phyloP scores from a whole-genome alignment of 2,329 filamentous ascomycete species.

The Golovinomyces cichoracearum region DNA sequence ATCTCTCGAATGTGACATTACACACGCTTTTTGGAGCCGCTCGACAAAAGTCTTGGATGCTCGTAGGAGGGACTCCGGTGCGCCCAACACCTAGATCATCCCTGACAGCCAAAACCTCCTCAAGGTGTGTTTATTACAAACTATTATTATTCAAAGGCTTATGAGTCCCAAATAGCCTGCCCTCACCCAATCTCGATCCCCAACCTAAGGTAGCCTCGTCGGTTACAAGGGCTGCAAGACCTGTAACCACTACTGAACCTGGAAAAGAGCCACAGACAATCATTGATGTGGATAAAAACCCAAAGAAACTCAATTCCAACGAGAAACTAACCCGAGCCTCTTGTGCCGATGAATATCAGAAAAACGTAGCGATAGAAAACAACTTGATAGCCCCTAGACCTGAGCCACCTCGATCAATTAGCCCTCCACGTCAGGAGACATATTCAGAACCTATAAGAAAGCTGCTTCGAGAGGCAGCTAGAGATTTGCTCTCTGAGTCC shows the following conservation, averaged over 20 bases:
- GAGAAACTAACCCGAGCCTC: too few species aligned
- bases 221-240: not conserved
- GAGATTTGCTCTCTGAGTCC: not conserved
- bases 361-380: not conserved
- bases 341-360: too few species aligned
- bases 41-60: constrained; percentile 16
- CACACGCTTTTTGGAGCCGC: constrained; percentile 15
- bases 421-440: not conserved
- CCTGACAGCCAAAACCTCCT: not conserved
- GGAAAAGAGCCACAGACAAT: not conserved
- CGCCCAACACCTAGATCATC: constrained; percentile 12
- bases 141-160: not conserved
- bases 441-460: not conserved
- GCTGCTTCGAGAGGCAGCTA: not conserved
- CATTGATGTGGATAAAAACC: too few species aligned
- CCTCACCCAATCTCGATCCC: not conserved
- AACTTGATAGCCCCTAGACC: not conserved
- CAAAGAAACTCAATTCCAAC: too few species aligned
- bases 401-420: not conserved
- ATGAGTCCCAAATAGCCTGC: not conserved
- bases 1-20: constrained; percentile 15
- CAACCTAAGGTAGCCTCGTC: not conserved
- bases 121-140: too few species aligned
- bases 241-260: not conserved
- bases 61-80: constrained; percentile 8